These are phyloP conservation scores for Annulohypoxylon stygium DNA, from an alignment of 495 filamentous ascomycete genomes.

Conservation along the genomic window DNA sequence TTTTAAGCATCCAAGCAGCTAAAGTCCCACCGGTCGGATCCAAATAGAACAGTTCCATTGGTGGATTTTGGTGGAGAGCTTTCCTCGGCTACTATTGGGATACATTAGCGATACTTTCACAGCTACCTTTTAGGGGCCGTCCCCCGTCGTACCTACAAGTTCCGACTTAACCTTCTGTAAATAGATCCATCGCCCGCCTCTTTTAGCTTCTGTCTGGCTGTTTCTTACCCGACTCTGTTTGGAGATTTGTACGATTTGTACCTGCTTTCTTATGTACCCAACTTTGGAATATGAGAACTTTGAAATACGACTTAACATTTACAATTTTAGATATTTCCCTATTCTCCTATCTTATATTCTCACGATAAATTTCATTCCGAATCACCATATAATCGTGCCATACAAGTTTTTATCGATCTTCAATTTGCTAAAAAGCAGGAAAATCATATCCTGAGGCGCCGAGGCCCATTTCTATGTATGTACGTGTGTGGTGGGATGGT, in stretches of 20 bases:
- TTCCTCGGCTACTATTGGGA: conserved; percentile 17
- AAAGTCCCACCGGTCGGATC: conserved; percentile 38
- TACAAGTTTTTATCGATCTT: conserved; percentile 9
- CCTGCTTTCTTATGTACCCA: not conserved
- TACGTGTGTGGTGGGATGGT: conserved; percentile 38
- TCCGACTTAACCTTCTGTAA: conserved; percentile 42
- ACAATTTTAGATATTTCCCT: not conserved
- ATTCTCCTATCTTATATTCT: conserved; percentile 1
- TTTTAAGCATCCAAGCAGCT: conserved; percentile 12
- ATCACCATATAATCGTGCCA: conserved; percentile 11
- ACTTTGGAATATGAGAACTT: not conserved
- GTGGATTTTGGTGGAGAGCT: conserved; percentile 41
- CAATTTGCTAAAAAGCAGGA: not conserved
- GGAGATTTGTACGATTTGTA: not conserved
- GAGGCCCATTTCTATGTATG: conserved; percentile 10
- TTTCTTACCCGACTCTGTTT: conserved; percentile 8
- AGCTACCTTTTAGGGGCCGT: conserved; percentile 42
- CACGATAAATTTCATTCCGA: not conserved
- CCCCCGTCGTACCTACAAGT: conserved; percentile 42
- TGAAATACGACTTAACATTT: not conserved
- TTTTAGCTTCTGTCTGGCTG: not conserved
- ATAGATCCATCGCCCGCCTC: conserved; percentile 34
- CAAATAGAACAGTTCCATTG: conserved; percentile 25
- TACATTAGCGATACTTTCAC: conserved; percentile 37
- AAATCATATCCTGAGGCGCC: conserved; percentile 15